A percentile compares a stretch with the other conserved stretches of the same genome.
Conservation (phyloP, 495 filamentous ascomycete genomes). For the Podospora pseudoanserina region DNA sequence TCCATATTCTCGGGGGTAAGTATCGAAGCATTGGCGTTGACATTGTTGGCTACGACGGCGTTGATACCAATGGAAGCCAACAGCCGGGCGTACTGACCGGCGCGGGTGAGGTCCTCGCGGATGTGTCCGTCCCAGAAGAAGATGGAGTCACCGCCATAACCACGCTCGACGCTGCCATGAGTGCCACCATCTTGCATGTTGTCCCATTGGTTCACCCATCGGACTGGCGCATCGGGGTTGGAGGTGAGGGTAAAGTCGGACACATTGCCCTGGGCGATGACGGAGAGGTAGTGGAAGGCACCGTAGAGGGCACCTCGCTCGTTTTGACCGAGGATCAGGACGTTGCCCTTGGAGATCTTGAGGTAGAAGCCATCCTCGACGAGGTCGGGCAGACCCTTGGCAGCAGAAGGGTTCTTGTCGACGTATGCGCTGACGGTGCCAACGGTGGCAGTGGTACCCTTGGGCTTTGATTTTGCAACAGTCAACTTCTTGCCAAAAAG, state of each 20-base stretch:
- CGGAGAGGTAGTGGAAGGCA: conserved; percentile 64
- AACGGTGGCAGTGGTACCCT: conserved; percentile 46
- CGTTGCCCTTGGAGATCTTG: conserved; percentile 38
- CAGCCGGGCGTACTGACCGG: conserved; percentile 61
- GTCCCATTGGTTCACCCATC: conserved; percentile 74
- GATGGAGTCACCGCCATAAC: conserved; percentile 66
- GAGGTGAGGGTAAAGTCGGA: conserved; percentile 49
- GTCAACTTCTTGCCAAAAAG: conserved; percentile 49
- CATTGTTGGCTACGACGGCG: conserved; percentile 66
- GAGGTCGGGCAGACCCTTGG: conserved; percentile 40
- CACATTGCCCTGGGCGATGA: conserved; percentile 60
- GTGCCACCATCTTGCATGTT: conserved; percentile 48
- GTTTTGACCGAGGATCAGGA: conserved; percentile 63
- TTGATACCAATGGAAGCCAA: conserved; percentile 67
- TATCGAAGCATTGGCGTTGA: conserved; percentile 62
- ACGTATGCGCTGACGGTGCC: conserved; percentile 55
- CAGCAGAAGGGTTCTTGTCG: conserved; percentile 17
- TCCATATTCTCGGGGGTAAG: conserved; percentile 55
- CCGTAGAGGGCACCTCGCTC: conserved; percentile 67
- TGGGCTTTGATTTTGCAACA: conserved; percentile 19
- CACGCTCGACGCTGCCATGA: conserved; percentile 63
- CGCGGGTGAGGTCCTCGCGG: conserved; percentile 56
- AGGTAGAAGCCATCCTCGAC: conserved; percentile 65
- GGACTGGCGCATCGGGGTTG: conserved; percentile 59
- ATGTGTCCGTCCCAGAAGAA: conserved; percentile 59